These are phyloP conservation scores for Cutaneotrichosporon sp. DNA, from an alignment of 1,284 basidiomycete genomes.

Conservation along the genomic window DNA sequence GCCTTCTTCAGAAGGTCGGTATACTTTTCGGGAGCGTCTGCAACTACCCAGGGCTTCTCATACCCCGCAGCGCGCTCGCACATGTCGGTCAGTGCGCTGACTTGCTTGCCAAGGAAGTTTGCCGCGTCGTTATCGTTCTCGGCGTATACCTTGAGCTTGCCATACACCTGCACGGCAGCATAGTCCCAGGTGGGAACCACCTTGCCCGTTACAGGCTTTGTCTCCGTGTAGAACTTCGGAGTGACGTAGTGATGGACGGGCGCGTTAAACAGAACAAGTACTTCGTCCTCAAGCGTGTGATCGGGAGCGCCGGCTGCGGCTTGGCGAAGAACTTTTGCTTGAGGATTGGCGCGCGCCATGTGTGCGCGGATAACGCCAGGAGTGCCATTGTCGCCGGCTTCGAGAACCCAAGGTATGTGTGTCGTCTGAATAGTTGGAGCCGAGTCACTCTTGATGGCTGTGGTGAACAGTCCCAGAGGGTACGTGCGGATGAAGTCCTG, in stretches of 20 bases:
- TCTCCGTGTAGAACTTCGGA: constrained; percentile 42
- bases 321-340: constrained; percentile 37
- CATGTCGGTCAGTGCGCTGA: constrained; percentile 33
- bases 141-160: constrained; percentile 30
- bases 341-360: constrained; percentile 47
- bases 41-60: constrained; percentile 40
- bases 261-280: constrained; percentile 44
- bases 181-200: constrained; percentile 49
- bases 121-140: constrained; percentile 15
- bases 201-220: constrained; percentile 45
- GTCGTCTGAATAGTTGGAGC: constrained; percentile 46
- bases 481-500: constrained; percentile 46
- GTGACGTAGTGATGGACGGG: constrained; percentile 44
- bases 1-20: constrained; percentile 45
- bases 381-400: constrained; percentile 13
- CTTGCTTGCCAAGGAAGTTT: constrained; percentile 34
- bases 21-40: constrained; percentile 46
- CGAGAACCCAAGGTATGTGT: constrained; percentile 51
- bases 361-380: constrained; percentile 36
- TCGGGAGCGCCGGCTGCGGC: constrained; percentile 2
- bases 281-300: constrained; percentile 29
- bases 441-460: constrained; percentile 38
- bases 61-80: constrained; percentile 21
- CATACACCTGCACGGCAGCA: constrained; percentile 47
- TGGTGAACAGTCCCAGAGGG: constrained; percentile 50